Conservation (phyloP, 2,329 filamentous ascomycete genomes). For the Fusarium sulawesiense region DNA sequence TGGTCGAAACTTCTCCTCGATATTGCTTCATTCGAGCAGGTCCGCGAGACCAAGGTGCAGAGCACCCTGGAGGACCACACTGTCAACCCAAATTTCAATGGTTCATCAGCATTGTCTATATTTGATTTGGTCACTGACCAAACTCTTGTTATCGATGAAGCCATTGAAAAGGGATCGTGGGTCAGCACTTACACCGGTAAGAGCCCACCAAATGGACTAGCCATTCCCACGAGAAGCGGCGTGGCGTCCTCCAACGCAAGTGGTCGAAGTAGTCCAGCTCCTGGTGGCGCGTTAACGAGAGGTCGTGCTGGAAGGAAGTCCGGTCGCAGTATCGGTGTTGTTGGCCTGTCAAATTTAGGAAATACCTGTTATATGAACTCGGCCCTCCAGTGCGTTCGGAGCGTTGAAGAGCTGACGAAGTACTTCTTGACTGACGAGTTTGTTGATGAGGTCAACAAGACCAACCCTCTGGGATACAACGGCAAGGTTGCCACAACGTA, state of each 20-base stretch:
- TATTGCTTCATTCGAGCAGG: conserved; percentile 64
- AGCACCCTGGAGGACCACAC: conserved; percentile 70
- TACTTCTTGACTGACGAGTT: conserved; percentile 86
- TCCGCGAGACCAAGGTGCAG: conserved; percentile 44
- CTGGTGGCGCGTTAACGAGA: conserved; percentile 72
- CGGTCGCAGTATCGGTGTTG: conserved; percentile 78
- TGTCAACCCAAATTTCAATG: conserved; percentile 80
- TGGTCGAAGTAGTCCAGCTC: conserved; percentile 75
- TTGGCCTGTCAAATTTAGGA: conserved; percentile 88
- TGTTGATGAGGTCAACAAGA: conserved; percentile 82
- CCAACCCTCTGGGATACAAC: conserved; percentile 86
- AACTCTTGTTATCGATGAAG: conserved; percentile 86
- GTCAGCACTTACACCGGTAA: conserved; percentile 63
- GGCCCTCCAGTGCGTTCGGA: conserved; percentile 91
- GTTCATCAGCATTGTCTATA: conserved; percentile 71
- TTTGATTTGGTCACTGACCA: conserved; percentile 78
- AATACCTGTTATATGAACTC: conserved; percentile 99
- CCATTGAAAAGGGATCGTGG: conserved; percentile 66
- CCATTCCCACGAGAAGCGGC: conserved; percentile 49
- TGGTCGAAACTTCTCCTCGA: conserved; percentile 60
- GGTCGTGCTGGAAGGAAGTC: conserved; percentile 77
- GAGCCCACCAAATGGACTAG: conserved; percentile 51
- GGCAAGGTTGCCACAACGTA: conserved; percentile 91
- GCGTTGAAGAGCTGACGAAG: conserved; percentile 90
- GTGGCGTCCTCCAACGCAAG: conserved; percentile 57